phyloP scores from a whole-genome alignment of 495 filamentous ascomycete species.

The Tuber indicum region DNA sequence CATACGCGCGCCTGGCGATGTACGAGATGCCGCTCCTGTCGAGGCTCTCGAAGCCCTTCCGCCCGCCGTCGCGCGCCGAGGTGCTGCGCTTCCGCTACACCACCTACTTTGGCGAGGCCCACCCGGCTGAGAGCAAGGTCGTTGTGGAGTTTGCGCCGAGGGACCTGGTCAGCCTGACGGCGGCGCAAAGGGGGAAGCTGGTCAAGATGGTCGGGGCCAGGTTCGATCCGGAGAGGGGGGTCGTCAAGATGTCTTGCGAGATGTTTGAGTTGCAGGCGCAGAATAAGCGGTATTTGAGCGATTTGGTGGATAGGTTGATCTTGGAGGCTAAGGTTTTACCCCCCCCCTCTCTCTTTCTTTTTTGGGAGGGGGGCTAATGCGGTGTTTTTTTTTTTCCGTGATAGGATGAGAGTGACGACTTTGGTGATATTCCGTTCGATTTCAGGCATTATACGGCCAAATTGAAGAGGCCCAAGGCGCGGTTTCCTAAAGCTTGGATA shows the following conservation, averaged over 20 bases:
- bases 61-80: constrained; percentile 58
- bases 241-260: constrained; percentile 87
- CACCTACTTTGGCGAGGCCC: constrained; percentile 89
- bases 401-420: constrained; percentile 66
- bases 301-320: constrained; percentile 66
- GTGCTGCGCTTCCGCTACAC: constrained; percentile 90
- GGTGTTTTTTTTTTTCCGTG: neutral
- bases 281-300: constrained; percentile 90
- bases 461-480: constrained; percentile 46
- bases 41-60: constrained; percentile 75
- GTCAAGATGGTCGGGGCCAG: constrained; percentile 80
- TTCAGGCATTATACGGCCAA: constrained; percentile 77
- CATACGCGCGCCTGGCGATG: constrained; percentile 77
- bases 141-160: constrained; percentile 75
- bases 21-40: constrained; percentile 95
- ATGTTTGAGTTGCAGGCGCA: constrained; percentile 78
- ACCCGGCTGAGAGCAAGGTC: constrained; percentile 87
- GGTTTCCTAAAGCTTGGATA: constrained; percentile 75
- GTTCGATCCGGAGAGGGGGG: constrained; percentile 80
- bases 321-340: constrained; percentile 60
- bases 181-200: constrained; percentile 66
- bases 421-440: constrained; percentile 84
- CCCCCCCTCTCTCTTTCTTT: neutral
- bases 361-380: constrained; percentile 2
- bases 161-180: constrained; percentile 59